Base-by-base conservation (phyloP, 371 early-diverging fungal species). In the Mortierella sp. region DNA sequence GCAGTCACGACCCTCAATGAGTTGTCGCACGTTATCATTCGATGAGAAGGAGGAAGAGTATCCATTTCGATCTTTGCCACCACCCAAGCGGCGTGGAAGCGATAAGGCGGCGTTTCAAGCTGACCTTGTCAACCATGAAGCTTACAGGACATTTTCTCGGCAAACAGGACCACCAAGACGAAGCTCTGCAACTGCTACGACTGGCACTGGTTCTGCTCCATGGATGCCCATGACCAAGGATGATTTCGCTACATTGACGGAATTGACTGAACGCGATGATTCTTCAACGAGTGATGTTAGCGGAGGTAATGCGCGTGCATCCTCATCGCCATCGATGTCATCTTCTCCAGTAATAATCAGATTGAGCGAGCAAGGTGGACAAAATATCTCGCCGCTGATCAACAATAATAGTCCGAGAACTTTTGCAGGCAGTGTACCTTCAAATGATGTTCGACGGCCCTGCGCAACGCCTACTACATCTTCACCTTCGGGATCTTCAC, bases 331-430 rank as follows among this genome's bases (percentile, higher is more conserved):
- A 1, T 33, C 63, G 1, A 33, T 11, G 6, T 22, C 79, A 1
- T 73, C 79, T 0, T 79, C 79, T 5, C 74, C 79, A n/a, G 79
- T 79, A 6, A 22, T 79, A 45, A 79, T 74, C 48, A 66, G 79
- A 22, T 58, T 74, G 38, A 70, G 57, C 24, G 79, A 67, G 19
- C 79, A 79, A 7, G 79, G 74, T 10, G 79, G 63, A 4, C 79
- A 79, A 40, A 65, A 78, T 22, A 79, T 74, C 28, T 74, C 74
- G 11, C 74, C 79, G 7, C 36, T 74, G 16, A 45, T 79, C 45
- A 64, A 45, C 15, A 57, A 16, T 22, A 68, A 50, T 7, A 33
- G 59, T 2, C 52, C 64, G 21, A 66, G 58, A n/a, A 74, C 73
- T 7, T 79, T 74, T 48, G 5, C 64, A 15, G 79, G 79, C 2